Base-by-base conservation (phyloP, 495 filamentous ascomycete genomes). In the Penicillium crystallinum region DNA sequence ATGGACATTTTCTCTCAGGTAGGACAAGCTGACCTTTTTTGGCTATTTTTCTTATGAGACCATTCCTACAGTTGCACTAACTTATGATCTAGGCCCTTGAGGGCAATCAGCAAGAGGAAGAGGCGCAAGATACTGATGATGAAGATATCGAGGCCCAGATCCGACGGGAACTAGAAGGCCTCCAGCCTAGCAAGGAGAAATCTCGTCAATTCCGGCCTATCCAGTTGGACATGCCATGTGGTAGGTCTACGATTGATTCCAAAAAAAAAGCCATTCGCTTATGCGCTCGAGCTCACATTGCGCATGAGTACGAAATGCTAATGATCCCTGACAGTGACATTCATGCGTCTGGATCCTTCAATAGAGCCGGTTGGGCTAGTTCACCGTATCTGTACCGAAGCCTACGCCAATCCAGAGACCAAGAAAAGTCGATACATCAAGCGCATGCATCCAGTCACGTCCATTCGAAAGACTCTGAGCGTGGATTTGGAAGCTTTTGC, bases 61-160 rank as follows among this genome's bases (percentile, higher is more conserved):
- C n/a, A 17, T 21, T 25, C 31, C 30, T 22, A n/a, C 18, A 35
- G 27, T 22, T 27, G 34, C 19, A 11, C 47, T 63, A 31, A 59
- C 42, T 21, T 14, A 25, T 43, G 14, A 18, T 6, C 14, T 42
- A 60, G 57, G 51, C 37, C 34, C 61, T 69, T 12, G 70, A 70
- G 34, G 46, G 39, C 2, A 53, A 63, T 33, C 62, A 53, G 21
- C 69, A 62, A n/a, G 59, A 70, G 12, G 64, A 68, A 30, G 69
- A 71, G n/a, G 69, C 69, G 10, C 63, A 65, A 11, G 58, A 60
- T 29, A 70, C 65, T 14, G 68, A 69, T 14, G 78, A 75, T 18
- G 72, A 76, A 30, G 90, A 95, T 55, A 93, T 98, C 61, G 93
- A 96, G 59, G 78, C 81, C 0, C 82, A 88, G 36, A 95, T 97